Evolutionary conservation across 1,284 basidiomycete genomes (phyloP).

Genomic region (Austroboletus niveus): DNA sequence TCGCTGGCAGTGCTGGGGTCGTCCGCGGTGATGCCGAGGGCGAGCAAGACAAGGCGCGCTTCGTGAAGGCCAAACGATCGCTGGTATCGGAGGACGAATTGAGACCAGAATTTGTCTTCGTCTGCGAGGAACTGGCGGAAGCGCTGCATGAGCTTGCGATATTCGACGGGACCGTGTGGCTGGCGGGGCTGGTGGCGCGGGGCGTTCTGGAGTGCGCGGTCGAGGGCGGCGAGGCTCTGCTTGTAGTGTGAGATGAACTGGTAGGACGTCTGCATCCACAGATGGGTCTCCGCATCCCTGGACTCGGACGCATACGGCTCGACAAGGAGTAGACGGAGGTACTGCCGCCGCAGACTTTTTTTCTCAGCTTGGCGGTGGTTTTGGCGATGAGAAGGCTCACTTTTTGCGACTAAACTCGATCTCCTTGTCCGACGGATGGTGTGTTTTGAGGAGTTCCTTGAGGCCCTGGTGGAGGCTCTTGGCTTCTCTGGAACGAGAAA

Average conservation of each 20-base stretch:
- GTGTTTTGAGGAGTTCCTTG: constrained; percentile 67
- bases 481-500: constrained; percentile 53
- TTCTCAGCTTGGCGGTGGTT: neutral
- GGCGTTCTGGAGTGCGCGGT: constrained; percentile 53
- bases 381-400: constrained; percentile 44
- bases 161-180: constrained; percentile 63
- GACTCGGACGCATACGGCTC: constrained; percentile 75
- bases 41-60: constrained; percentile 52
- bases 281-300: constrained; percentile 75
- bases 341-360: constrained; percentile 69
- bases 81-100: constrained; percentile 70
- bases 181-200: constrained; percentile 45
- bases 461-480: constrained; percentile 64
- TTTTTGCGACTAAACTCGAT: constrained; percentile 82
- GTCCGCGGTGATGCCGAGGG: constrained; percentile 49
- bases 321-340: constrained; percentile 73
- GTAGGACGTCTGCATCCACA: constrained; percentile 94
- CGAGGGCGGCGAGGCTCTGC: constrained; percentile 66
- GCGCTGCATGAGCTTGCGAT: constrained; percentile 81
- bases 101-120: constrained; percentile 87
- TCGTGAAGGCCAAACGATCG: constrained; percentile 66
- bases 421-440: constrained; percentile 79
- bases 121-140: constrained; percentile 84
- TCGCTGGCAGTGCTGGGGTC: constrained; percentile 33
- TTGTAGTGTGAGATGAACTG: constrained; percentile 84